phyloP scores from a whole-genome alignment of 371 early-diverging fungal genomes.

The Encephalitozoon romaleae region DNA sequence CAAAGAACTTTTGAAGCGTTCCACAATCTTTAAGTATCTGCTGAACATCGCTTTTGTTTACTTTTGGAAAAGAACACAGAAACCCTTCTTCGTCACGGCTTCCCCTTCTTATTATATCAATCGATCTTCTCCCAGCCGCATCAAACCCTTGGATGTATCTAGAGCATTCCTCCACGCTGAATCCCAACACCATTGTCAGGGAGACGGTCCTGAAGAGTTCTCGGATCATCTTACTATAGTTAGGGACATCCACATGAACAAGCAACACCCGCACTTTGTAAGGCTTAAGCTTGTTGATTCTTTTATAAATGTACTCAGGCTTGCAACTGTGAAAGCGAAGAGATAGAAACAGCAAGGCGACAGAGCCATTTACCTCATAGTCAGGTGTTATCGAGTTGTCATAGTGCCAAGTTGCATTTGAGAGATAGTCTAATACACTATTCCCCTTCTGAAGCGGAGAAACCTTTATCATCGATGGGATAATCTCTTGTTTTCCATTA shows the following conservation, averaged over 20 bases:
- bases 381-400: constrained; percentile 35
- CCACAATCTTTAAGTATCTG: constrained; percentile 10
- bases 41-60: constrained; percentile 34
- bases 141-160: constrained; percentile 49
- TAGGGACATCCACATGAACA: constrained; percentile 40
- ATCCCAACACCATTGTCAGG: constrained; percentile 38
- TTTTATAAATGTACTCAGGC: constrained; percentile 57
- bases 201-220: constrained; percentile 33
- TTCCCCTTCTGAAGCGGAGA: constrained; percentile 43
- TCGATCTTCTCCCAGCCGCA: constrained; percentile 14
- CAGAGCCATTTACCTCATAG: constrained; percentile 47
- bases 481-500: neutral
- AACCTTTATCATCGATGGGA: constrained; percentile 52
- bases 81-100: constrained; percentile 30
- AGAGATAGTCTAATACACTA: constrained; percentile 38
- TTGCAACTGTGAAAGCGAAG: constrained; percentile 47
- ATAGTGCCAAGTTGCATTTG: constrained; percentile 38
- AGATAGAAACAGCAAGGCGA: constrained; percentile 51
- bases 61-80: constrained; percentile 39
- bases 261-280: constrained; percentile 45
- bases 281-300: constrained; percentile 41
- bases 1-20: constrained; percentile 25
- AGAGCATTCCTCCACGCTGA: constrained; percentile 48
- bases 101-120: constrained; percentile 35
- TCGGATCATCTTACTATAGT: constrained; percentile 16